Base-by-base conservation (phyloP, 345 rosid genomes). In the Firmiana major region DNA sequence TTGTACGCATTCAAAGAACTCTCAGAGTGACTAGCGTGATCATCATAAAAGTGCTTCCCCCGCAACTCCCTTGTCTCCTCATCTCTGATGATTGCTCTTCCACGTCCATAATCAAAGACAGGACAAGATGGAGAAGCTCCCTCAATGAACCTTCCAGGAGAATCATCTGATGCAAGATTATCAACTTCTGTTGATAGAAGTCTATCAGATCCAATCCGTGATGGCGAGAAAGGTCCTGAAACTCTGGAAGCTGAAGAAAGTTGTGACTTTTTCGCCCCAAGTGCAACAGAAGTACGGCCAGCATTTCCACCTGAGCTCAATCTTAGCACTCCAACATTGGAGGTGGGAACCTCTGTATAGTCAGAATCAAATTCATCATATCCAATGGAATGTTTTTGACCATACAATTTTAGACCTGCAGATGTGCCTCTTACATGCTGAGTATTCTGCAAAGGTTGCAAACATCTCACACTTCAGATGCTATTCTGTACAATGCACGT, bases 141-240 rank as follows among this genome's bases (percentile, higher is more conserved):
- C 76, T 92, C 93, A 72, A 66, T 63, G 71, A 89, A 81, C 82
- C 88, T 89, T 88, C 81, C 87, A 53, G 92, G 88, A 78, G 93
- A 85, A 78, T 80, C 85, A 46, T 85, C 93, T 69, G 80, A 54
- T 60, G 81, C 70, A 73, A 83, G 86, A 60, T 85, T 87, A 60
- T 86, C 87, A 79, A 73, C 75, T 64, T 83, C 89, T 63, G 88
- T 65, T 75, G 79, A 71, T 48, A 80, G 71, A 75, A 84, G 79
- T 83, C 78, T 80, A 78, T 86, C 93, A 53, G 79, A 78, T 74
- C 81, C 86, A 73, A 74, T 74, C 78, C 77, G 60, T 24, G 85
- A 75, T 79, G 88, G 92, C 3, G 85, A 85, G 45, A 79, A 66
- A 60, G 83, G 79, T 77, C 82, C 81, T 72, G 82, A 79, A 82